A percentile compares a stretch with the other conserved stretches of the same genome.
These are phyloP conservation scores for Alternaria gaisen DNA, from an alignment of 2,329 filamentous ascomycete genomes.

Conservation along the genomic window DNA sequence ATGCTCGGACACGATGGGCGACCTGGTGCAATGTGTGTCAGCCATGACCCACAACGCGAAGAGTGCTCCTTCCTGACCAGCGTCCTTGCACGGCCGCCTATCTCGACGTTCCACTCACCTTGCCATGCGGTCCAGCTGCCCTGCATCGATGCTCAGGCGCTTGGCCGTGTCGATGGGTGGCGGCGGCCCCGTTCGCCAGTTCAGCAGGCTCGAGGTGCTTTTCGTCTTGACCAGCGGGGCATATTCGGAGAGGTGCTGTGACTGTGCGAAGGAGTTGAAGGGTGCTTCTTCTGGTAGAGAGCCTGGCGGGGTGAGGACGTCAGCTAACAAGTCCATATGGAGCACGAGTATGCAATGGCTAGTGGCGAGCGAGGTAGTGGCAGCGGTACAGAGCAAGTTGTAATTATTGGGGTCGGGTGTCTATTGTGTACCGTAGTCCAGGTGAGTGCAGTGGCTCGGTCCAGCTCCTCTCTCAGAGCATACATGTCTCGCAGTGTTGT, in stretches of 20 bases:
- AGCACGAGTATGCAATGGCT: background rate
- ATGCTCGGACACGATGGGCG: conserved; percentile 82
- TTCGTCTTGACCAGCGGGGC: conserved; percentile 58
- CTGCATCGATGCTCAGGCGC: conserved; percentile 80
- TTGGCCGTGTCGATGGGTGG: conserved; percentile 64
- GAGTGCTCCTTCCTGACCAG: conserved; percentile 12
- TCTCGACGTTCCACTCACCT: conserved; percentile 65
- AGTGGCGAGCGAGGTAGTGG: background rate
- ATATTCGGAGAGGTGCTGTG: conserved; percentile 39
- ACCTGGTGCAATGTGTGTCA: conserved; percentile 61
- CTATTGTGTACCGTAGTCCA: conserved; percentile 3
- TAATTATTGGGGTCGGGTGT: background rate
- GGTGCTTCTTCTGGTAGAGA: conserved; percentile 45
- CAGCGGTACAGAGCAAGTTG: background rate
- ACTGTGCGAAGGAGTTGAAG: conserved; percentile 29
- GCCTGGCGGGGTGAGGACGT: conserved; percentile 42
- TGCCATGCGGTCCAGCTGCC: conserved; percentile 72
- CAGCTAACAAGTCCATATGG: conserved; percentile 37
- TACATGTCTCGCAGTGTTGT: background rate
- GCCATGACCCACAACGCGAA: conserved; percentile 11
- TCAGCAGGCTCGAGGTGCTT: conserved; percentile 59
- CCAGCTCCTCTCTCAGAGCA: conserved; percentile 7
- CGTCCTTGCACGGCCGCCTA: background rate
- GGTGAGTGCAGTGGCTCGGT: background rate
- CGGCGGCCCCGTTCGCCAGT: conserved; percentile 41